Evolutionary conservation across 2,329 filamentous ascomycete genomes (phyloP).

Genomic region (Helminthosporium solani): DNA sequence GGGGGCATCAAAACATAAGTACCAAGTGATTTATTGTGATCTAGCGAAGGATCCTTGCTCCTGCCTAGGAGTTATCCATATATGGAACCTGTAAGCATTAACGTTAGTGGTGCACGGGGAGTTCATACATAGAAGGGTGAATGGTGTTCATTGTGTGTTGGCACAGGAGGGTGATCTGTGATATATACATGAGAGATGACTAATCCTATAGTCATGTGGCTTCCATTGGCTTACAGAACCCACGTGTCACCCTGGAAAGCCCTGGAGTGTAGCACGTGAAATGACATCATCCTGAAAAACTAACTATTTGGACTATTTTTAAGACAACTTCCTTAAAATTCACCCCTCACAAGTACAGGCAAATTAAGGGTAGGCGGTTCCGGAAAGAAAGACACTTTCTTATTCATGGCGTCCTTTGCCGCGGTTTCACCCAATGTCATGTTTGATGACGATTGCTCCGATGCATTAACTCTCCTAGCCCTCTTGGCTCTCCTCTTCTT

Average conservation of each 20-base stretch:
- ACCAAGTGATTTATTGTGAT: not conserved
- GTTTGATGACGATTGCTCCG: constrained; percentile 2
- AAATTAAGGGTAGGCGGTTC: constrained; percentile 7
- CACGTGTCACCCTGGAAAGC: no score
- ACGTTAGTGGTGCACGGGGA: no score
- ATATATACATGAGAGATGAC: no score
- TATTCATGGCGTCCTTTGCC: constrained; percentile 3
- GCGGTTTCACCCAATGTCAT: constrained; percentile 2
- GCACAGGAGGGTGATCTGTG: no score
- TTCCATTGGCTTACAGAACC: no score
- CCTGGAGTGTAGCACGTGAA: not conserved
- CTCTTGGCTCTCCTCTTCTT: constrained; percentile 4
- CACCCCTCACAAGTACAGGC: constrained; percentile 3
- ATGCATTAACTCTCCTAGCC: constrained; percentile 3
- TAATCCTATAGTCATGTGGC: no score
- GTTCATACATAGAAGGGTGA: no score
- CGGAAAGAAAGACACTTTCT: constrained; percentile 3
- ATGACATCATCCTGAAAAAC: not conserved
- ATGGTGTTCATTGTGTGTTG: no score
- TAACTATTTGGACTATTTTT: constrained; percentile 1
- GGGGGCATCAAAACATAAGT: not conserved
- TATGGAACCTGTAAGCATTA: no score
- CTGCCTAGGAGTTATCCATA: no score
- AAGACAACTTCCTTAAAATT: not conserved
- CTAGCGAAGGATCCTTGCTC: not conserved